These are phyloP conservation scores for Blastocystis hominis DNA, from an alignment of 352 stramenopile genomes.

Conservation along the genomic window DNA sequence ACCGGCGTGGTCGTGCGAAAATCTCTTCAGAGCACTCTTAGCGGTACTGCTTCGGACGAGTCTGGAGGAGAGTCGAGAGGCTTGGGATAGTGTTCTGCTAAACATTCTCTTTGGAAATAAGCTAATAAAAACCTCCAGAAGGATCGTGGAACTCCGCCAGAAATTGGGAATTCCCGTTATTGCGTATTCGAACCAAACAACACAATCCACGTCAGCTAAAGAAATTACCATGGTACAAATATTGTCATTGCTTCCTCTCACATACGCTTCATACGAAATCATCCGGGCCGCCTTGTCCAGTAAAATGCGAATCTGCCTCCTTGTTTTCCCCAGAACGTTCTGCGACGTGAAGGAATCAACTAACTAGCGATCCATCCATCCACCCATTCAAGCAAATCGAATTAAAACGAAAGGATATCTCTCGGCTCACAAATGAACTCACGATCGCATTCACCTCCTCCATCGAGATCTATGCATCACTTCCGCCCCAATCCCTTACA, in stretches of 20 bases:
- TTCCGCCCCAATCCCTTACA: background rate
- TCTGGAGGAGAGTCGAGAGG: background rate
- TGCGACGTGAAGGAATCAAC: background rate
- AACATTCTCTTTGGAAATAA: conserved; percentile 13
- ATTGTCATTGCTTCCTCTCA: conserved; percentile 27
- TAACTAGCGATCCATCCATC: background rate
- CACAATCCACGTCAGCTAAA: background rate
- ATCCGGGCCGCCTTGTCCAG: background rate
- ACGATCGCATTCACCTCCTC: conserved; percentile 18
- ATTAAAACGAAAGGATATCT: conserved; percentile 7
- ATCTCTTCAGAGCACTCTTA: conserved; percentile 43
- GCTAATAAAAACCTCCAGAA: background rate
- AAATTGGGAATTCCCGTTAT: conserved; percentile 4
- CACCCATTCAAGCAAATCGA: background rate
- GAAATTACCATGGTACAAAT: conserved; percentile 56
- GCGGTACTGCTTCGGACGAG: conserved; percentile 3
- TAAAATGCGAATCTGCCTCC: background rate
- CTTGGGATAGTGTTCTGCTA: conserved; percentile 3
- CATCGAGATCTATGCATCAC: conserved; percentile 16
- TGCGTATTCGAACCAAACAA: conserved; percentile 22
- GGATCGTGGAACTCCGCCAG: background rate
- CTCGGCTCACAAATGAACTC: background rate
- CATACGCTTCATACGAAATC: conserved; percentile 42
- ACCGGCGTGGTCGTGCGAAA: conserved; percentile 16
- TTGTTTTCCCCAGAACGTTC: background rate